These are phyloP conservation scores for Barbarea vulgaris DNA, from an alignment of 345 rosid species.

Conservation along the genomic window DNA sequence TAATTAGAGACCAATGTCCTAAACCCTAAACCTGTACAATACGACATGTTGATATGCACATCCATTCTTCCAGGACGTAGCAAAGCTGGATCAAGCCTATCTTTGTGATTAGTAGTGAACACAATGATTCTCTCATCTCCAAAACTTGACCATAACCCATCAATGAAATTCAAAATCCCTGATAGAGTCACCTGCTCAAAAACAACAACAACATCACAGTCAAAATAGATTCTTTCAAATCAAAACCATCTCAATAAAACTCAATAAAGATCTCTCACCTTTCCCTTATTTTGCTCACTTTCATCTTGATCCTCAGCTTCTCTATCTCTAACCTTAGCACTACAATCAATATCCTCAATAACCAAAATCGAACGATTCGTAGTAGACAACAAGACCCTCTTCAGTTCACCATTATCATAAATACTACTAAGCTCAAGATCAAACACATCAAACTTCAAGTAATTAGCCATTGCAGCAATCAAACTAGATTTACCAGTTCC, in stretches of 20 bases:
- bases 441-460: constrained; percentile 58
- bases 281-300: background rate
- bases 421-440: constrained; percentile 55
- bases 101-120: constrained; percentile 45
- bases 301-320: constrained; percentile 30
- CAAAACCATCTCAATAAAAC: background rate
- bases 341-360: constrained; percentile 65
- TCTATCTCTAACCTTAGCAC: constrained; percentile 32
- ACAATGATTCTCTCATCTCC: constrained; percentile 47
- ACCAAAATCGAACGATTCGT: constrained; percentile 56
- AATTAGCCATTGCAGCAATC: constrained; percentile 68
- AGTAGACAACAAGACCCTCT: constrained; percentile 49
- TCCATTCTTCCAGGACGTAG: constrained; percentile 52
- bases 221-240: background rate
- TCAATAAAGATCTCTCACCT: constrained; percentile 17
- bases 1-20: constrained; percentile 50
- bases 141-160: constrained; percentile 47
- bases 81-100: constrained; percentile 41
- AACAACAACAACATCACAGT: background rate
- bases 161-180: constrained; percentile 44
- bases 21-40: constrained; percentile 48
- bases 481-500: constrained; percentile 67
- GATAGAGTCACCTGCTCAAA: constrained; percentile 37
- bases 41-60: constrained; percentile 50
- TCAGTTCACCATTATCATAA: constrained; percentile 44